Percentiles rank a stretch among this genome's conserved stretches.
Conservation (phyloP, 371 early-diverging fungal genomes). For the Mucor mucedo region DNA sequence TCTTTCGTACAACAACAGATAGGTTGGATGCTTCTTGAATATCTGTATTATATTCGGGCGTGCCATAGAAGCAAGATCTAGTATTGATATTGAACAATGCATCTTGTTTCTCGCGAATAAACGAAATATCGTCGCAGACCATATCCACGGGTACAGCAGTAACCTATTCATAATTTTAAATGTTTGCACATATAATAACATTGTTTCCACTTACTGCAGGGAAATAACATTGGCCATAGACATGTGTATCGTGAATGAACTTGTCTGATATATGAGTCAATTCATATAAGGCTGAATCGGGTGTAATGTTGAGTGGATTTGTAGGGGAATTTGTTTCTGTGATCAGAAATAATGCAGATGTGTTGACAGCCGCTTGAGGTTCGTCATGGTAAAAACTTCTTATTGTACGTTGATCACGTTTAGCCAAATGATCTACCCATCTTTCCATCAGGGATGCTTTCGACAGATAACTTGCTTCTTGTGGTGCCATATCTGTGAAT, state of each 20-base stretch:
- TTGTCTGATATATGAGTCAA: conserved; percentile 37
- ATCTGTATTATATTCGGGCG: conserved; percentile 31
- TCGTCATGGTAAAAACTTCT: conserved; percentile 45
- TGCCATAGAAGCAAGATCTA: conserved; percentile 58
- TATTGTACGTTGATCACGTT: conserved; percentile 40
- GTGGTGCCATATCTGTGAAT: conserved; percentile 62
- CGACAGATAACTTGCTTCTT: conserved; percentile 60
- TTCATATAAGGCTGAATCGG: conserved; percentile 37
- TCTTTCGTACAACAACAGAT: conserved; percentile 23
- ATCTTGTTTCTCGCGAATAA: conserved; percentile 58
- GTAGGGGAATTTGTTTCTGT: conserved; percentile 39
- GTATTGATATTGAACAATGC: conserved; percentile 56
- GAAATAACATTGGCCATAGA: conserved; percentile 43
- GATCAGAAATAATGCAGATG: conserved; percentile 54
- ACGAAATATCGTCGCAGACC: conserved; percentile 71
- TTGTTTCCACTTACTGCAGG: conserved; percentile 30
- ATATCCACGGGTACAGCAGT: conserved; percentile 72
- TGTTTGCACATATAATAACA: neutral
- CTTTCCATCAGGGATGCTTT: conserved; percentile 53
- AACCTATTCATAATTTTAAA: conserved; percentile 36
- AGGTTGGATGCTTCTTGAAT: conserved; percentile 31
- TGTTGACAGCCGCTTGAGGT: conserved; percentile 40
- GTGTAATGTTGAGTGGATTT: conserved; percentile 23
- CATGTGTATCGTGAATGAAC: conserved; percentile 20
- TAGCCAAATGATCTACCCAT: conserved; percentile 56